phyloP scores from a whole-genome alignment of 2,329 filamentous ascomycete species.

The Pseudocercospora eumusae region DNA sequence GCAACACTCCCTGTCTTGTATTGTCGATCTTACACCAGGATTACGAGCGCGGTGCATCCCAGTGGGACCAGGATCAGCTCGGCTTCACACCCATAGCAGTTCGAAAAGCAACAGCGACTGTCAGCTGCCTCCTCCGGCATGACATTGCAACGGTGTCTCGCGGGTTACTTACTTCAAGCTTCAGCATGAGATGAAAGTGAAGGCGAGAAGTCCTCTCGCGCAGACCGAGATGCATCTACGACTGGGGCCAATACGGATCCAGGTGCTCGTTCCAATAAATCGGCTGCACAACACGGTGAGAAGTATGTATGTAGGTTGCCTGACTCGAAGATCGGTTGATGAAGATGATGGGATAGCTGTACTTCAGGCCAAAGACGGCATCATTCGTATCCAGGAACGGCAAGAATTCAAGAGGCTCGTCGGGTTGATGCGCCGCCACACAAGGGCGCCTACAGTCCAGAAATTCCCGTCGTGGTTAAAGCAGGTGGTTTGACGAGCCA shows the following conservation, averaged over 20 bases:
- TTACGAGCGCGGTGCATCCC: not conserved
- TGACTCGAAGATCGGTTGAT: not conserved
- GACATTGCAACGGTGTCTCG: not conserved
- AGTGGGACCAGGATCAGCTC: not conserved
- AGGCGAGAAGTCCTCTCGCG: not conserved
- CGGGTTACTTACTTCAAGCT: not conserved
- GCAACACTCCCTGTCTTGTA: not conserved
- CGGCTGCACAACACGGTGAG: not conserved
- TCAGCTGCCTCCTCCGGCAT: too few species aligned
- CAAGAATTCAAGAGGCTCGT: not conserved
- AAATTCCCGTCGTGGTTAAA: not conserved
- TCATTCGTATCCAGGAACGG: not conserved
- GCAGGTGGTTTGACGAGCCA: constrained; percentile 6
- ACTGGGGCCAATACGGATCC: not conserved
- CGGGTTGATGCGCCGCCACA: not conserved
- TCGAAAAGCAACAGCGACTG: not conserved
- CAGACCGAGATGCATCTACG: not conserved
- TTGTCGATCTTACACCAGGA: not conserved
- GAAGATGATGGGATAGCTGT: not conserved
- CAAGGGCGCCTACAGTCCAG: not conserved
- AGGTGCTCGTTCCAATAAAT: constrained; percentile 1
- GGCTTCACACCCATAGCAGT: not conserved
- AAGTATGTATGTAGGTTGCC: too few species aligned
- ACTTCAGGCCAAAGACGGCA: not conserved
- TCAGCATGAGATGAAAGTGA: not conserved